These are phyloP conservation scores for Mycena galericulata DNA, from an alignment of 768 basidiomycete genomes.

Conservation along the genomic window DNA sequence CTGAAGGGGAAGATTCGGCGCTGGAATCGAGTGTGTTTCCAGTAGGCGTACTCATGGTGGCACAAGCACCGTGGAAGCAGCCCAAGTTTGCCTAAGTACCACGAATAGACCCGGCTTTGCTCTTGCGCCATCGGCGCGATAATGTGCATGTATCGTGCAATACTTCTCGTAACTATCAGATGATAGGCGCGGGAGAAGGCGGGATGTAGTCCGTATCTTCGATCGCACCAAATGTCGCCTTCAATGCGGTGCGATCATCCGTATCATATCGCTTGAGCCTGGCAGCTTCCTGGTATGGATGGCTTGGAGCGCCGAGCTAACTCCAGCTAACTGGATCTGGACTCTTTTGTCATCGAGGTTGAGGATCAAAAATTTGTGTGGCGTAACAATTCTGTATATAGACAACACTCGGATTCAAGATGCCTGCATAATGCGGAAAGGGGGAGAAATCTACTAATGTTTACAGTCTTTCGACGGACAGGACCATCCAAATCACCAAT, in stretches of 20 bases:
- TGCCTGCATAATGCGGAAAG: too few relatives aligned
- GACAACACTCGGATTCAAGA: too few relatives aligned
- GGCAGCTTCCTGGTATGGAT: too few relatives aligned
- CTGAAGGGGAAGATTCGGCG: background rate
- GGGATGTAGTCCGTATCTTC: too few relatives aligned
- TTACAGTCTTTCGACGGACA: too few relatives aligned
- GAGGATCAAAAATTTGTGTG: too few relatives aligned
- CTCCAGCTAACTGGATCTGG: too few relatives aligned
- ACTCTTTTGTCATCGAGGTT: too few relatives aligned
- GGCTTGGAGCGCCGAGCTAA: too few relatives aligned
- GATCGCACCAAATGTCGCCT: too few relatives aligned
- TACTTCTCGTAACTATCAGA: constrained; percentile 6
- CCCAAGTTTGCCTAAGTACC: constrained; percentile 1
- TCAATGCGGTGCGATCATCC: background rate
- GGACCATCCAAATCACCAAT: constrained; percentile 24
- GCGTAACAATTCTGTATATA: too few relatives aligned
- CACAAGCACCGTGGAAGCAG: background rate
- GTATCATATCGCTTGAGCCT: background rate
- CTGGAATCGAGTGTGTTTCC: background rate
- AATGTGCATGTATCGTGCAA: constrained; percentile 24
- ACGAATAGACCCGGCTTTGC: background rate
- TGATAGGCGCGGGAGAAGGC: background rate
- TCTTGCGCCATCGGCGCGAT: constrained; percentile 31
- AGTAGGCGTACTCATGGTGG: constrained; percentile 11
- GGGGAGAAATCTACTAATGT: background rate